Evolutionary conservation across 2,329 filamentous ascomycete genomes (phyloP), one percentile per base, ranked within the genome.

Genomic region (Pseudogymnoascus sp.): DNA sequence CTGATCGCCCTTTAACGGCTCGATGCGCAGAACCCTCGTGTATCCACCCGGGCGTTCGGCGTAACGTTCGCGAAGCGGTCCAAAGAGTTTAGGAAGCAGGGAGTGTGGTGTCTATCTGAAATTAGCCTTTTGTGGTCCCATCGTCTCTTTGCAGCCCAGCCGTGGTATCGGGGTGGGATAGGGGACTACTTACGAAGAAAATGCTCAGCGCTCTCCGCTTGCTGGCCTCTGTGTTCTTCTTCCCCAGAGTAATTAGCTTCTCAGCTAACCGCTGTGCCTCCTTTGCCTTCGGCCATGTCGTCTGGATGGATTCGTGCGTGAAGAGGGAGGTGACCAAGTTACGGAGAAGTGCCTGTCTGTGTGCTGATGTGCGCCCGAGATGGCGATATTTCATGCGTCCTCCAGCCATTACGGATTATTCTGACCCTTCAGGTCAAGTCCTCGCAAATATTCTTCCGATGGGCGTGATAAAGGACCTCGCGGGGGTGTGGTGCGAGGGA

Each of bases 281-380:
- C 78, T 97, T 99, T 59, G 95, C 95, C 79, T 97, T 97, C 75
- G 89, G 88, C 83, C 90, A 97, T 78, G 95, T 96, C 60, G 95
- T 99, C 67, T 88, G 87, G 79, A 99, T 96, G 67, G 91, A 87
- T 80, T 99, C 95, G 77, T 96, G 87, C 77, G 90, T 84, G 78
- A 99, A 89, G 69, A 99, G 89, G 62, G 93, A 95, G 69, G 93
- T 96, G 75, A 97, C 93, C 66, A 99, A 83, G 78, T 97, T 97
- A 73, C 95, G 91, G 69, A 99, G 87, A 70, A 99, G 86, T 62
- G 95, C 93, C 79, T 93, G 86, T 75, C 95, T 86, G 75, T 97
- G 95, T 63, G 93, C 82, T 61, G 92, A 96, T 69, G 86, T 83
- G 70, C 95, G 92, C 77, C 87, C 88, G 66, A 99, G 82, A 77